Evolutionary conservation across 2,329 filamentous ascomycete species (phyloP).

Genomic region (Penicillium sp.): DNA sequence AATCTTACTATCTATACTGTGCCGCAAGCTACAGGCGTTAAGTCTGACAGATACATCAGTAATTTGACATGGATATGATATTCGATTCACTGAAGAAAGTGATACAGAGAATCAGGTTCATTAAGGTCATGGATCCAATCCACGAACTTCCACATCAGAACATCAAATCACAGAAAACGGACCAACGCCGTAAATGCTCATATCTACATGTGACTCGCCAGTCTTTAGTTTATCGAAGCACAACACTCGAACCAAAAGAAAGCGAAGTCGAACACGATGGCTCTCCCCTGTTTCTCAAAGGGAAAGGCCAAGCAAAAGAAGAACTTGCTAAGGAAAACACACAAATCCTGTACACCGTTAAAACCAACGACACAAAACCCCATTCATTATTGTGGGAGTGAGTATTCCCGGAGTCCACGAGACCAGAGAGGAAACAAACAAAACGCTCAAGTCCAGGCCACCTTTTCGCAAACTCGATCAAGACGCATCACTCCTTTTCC

Average conservation of each 20-base stretch:
- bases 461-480: constrained; percentile 28
- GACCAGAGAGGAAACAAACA: constrained; percentile 14
- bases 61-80: background rate
- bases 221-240: constrained; percentile 35
- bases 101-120: constrained; percentile 19
- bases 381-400: constrained; percentile 14
- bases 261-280: constrained; percentile 25
- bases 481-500: constrained; percentile 25
- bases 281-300: constrained; percentile 18
- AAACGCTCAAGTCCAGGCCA: constrained; percentile 25
- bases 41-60: background rate
- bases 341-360: constrained; percentile 19
- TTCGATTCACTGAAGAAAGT: constrained; percentile 1
- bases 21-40: background rate
- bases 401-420: constrained; percentile 23
- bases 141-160: constrained; percentile 18
- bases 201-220: constrained; percentile 41
- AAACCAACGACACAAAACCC: constrained; percentile 12
- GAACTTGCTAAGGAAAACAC: constrained; percentile 18
- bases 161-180: constrained; percentile 25
- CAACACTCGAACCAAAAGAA: constrained; percentile 26
- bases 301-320: constrained; percentile 18
- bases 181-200: constrained; percentile 40
- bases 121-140: constrained; percentile 25
- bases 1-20: background rate